Evolutionary conservation across 1,284 basidiomycete genomes (phyloP), one percentile per base, ranked within the genome.

Genomic region (Moesziomyces globuligerus): DNA sequence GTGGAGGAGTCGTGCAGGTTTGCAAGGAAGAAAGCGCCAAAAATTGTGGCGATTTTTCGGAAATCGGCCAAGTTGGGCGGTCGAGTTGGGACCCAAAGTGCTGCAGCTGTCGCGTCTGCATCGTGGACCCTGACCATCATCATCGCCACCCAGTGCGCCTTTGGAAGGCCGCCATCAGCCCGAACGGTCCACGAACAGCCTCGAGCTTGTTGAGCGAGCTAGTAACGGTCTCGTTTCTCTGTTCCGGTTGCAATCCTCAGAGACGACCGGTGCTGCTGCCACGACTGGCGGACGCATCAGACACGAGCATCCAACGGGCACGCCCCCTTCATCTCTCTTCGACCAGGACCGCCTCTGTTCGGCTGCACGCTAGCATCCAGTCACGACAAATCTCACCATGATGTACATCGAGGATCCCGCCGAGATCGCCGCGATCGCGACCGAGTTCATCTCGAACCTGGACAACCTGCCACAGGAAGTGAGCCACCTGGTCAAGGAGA

Each of bases 401-500:
- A 59, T 61, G 48, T 17, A 65, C 55, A 77, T 80, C 55, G 76
- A 79, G 29, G 79, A 81, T 42, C 73, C 78, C 7, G 78, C 78
- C 7, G 79, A 81, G 60, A 77, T 81, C 41, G 79, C 79, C 7
- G 78, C 74, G 24, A 66, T 81, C 10, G 76, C 78, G 11, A 66
- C 62, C 41, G 79, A 81, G 58, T 81, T 72, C 53, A 72, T 80
- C 38, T 74, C 74, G 1, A 65, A 66, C 17, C 53, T 81, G 8
- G 79, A 81, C 68, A 81, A 81, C 29, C 48, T 81, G 32, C 79
- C 80, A 2, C 72, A 72, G 21, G 79, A 81, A 43, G 76, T 81
- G n/a, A 67, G 57, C 10, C 79, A 81, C 44, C 65, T 79, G 41
- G 48, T 81, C 47, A 77, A 78, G 43, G 80, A 81, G 58, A 81